These are phyloP conservation scores for Aspergillus pseudonomiae DNA, from an alignment of 2,329 filamentous ascomycete species.

Conservation along the genomic window DNA sequence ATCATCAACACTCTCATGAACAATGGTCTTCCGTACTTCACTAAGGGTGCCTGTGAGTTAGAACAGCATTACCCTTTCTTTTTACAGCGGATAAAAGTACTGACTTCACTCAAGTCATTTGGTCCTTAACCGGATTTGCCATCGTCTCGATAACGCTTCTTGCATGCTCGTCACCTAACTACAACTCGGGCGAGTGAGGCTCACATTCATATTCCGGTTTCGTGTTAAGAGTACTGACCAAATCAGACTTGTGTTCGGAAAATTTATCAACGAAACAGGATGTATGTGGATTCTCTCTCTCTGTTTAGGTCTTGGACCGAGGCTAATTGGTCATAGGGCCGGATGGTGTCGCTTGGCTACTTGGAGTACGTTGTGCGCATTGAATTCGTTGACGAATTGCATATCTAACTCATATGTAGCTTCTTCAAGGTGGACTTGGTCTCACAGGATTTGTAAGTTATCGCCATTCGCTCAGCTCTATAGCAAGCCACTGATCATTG, in stretches of 20 bases:
- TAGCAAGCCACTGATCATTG: not conserved
- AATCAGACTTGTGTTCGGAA: slow-evolving; percentile 56
- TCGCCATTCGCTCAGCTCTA: not conserved
- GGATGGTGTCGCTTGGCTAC: slow-evolving; percentile 59
- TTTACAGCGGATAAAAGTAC: not conserved
- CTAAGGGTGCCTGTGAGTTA: slow-evolving; percentile 62
- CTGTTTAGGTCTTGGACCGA: not conserved
- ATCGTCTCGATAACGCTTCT: slow-evolving; percentile 72
- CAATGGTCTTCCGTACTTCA: slow-evolving; percentile 64
- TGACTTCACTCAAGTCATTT: slow-evolving; percentile 52
- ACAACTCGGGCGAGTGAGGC: slow-evolving; percentile 63
- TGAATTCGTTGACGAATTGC: too few species aligned
- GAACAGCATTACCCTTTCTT: not conserved
- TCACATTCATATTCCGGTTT: not conserved
- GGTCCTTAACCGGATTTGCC: slow-evolving; percentile 69
- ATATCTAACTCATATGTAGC: slow-evolving; percentile 29
- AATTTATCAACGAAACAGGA: slow-evolving; percentile 69
- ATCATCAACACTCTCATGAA: slow-evolving; percentile 68
- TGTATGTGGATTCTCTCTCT: slow-evolving; percentile 43
- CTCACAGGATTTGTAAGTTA: slow-evolving; percentile 56
- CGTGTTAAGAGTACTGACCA: slow-evolving; percentile 12
- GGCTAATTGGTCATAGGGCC: slow-evolving; percentile 49
- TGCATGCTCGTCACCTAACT: slow-evolving; percentile 67
- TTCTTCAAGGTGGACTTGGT: slow-evolving; percentile 56
- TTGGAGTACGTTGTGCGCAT: slow-evolving; percentile 38